These are phyloP conservation scores for Sextonia rubra DNA, from an alignment of 164 flowering plant species.

Conservation along the genomic window DNA sequence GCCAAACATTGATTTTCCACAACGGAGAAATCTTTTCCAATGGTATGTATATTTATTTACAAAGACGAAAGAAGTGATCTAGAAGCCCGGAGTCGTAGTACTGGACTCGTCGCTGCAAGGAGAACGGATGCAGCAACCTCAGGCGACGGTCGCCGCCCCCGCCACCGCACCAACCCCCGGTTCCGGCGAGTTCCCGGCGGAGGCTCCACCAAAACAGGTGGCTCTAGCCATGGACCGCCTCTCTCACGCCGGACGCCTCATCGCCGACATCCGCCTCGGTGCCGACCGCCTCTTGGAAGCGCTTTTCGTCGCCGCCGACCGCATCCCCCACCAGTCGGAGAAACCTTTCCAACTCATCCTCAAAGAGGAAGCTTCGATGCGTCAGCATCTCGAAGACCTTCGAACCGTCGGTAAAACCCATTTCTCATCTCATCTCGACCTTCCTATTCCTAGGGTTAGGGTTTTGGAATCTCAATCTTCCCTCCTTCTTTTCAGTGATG, in stretches of 20 bases:
- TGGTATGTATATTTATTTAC: too few relatives aligned
- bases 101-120: too few relatives aligned
- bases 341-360: slow-evolving; percentile 51
- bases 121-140: slow-evolving; percentile 17
- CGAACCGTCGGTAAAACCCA: slow-evolving; percentile 55
- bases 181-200: slow-evolving; percentile 25
- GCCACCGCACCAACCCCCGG: slow-evolving; percentile 16
- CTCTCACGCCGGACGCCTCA: slow-evolving; percentile 57
- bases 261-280: slow-evolving; percentile 86
- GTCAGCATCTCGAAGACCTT: slow-evolving; percentile 72
- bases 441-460: not conserved
- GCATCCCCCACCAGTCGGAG: slow-evolving; percentile 38
- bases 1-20: too few relatives aligned
- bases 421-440: not conserved
- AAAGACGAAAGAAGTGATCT: too few relatives aligned
- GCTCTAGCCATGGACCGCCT: slow-evolving; percentile 91
- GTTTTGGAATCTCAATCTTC: not conserved
- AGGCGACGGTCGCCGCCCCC: slow-evolving; percentile 7
- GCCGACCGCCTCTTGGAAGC: slow-evolving; percentile 90
- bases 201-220: slow-evolving; percentile 98
- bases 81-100: too few relatives aligned
- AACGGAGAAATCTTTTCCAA: too few relatives aligned
- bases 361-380: slow-evolving; percentile 73
- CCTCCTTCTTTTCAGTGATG: not conserved
- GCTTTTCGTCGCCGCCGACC: slow-evolving; percentile 46